Percentiles rank a stretch among this genome's conserved stretches.
Conservation (phyloP, 257 asterid genomes). For the Gynochthodes officinalis region DNA sequence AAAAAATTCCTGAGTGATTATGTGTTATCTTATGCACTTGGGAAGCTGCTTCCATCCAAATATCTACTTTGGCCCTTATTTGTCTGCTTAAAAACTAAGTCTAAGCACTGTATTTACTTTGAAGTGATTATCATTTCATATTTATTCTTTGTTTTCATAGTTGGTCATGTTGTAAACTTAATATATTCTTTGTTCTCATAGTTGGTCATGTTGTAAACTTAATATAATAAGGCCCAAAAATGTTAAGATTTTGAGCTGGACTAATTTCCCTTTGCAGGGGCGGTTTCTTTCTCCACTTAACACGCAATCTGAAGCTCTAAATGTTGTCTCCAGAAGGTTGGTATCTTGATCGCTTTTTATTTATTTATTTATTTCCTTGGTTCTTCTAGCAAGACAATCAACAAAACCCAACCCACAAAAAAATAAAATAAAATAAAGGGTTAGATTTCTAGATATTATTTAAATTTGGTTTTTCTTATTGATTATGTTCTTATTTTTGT, state of each 20-base stretch:
- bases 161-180: background rate
- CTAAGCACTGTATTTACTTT: background rate
- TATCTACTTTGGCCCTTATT: background rate
- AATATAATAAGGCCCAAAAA: background rate
- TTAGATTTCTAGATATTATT: background rate
- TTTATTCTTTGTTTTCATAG: background rate
- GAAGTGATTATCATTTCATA: background rate
- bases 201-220: background rate
- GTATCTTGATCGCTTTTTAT: conserved; percentile 15
- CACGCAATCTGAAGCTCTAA: conserved; percentile 87
- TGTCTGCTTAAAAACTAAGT: background rate
- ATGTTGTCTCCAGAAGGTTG: conserved; percentile 91
- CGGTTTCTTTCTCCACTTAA: conserved; percentile 78
- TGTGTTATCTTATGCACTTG: background rate
- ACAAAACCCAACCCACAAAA: background rate
- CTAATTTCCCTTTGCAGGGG: conserved; percentile 51
- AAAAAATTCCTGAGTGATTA: no score
- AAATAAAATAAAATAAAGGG: background rate
- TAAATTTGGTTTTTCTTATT: conserved; percentile 2
- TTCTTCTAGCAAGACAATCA: background rate
- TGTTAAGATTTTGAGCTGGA: background rate
- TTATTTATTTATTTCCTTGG: background rate
- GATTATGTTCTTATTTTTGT: conserved; percentile 5
- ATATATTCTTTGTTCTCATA: no score
- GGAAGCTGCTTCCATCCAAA: background rate